Conservation (phyloP, 192 early-diverging fungal species). For the Dispira simplex region DNA sequence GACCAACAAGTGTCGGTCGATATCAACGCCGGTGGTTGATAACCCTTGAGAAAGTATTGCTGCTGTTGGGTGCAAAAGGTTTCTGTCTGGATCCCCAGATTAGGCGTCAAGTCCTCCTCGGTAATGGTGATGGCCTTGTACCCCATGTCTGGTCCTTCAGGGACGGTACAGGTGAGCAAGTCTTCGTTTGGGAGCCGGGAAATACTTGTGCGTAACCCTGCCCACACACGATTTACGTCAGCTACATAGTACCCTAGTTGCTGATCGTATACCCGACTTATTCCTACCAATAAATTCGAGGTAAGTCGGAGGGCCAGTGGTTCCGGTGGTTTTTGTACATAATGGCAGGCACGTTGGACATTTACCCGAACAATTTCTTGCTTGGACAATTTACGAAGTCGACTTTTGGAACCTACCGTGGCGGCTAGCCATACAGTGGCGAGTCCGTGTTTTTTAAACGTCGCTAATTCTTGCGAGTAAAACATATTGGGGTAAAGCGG, state of each 20-base stretch:
- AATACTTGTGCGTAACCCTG: too few species aligned
- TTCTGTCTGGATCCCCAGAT: too few species aligned
- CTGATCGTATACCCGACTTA: not conserved
- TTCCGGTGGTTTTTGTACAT: not conserved
- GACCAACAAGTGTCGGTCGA: too few species aligned
- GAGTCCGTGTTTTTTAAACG: not conserved
- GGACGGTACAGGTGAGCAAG: too few species aligned
- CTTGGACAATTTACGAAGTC: not conserved
- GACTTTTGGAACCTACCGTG: not conserved
- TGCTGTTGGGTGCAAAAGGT: too few species aligned
- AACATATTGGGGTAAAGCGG: not conserved
- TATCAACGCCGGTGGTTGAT: too few species aligned
- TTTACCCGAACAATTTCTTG: not conserved
- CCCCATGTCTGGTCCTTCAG: too few species aligned
- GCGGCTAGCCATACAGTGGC: conserved; percentile 1
- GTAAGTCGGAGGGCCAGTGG: not conserved
- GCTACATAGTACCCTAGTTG: not conserved
- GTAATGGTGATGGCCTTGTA: too few species aligned
- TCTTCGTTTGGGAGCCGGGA: too few species aligned
- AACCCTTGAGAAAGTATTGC: too few species aligned
- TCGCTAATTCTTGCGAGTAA: not conserved
- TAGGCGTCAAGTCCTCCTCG: too few species aligned
- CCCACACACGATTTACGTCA: too few species aligned
- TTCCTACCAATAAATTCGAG: not conserved
- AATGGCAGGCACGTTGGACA: not conserved